These are phyloP conservation scores for Plasmodium malariae DNA, from an alignment of 169 alveolate genomes.

Conservation along the genomic window DNA sequence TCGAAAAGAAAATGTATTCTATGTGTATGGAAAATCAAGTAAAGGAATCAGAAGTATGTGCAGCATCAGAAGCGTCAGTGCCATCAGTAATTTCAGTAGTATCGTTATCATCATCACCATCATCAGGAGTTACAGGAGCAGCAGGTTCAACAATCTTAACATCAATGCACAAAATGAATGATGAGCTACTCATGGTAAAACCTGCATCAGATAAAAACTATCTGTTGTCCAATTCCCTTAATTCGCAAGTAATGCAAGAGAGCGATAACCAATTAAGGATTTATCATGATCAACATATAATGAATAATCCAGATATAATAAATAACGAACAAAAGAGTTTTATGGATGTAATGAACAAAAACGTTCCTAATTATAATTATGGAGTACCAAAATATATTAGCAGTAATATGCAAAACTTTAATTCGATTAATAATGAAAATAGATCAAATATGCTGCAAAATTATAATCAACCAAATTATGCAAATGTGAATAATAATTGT, in stretches of 20 bases:
- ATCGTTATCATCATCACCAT: neutral
- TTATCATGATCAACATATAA: neutral
- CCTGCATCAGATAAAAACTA: conserved; percentile 36
- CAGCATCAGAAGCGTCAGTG: neutral
- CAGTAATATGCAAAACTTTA: conserved; percentile 29
- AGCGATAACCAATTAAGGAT: neutral
- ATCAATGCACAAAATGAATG: conserved; percentile 26
- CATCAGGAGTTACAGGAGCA: neutral
- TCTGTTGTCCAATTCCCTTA: conserved; percentile 10
- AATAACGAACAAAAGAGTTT: neutral
- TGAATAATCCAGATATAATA: conserved; percentile 21
- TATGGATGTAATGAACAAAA: conserved; percentile 21
- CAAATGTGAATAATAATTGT: conserved; percentile 13
- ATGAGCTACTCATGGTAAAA: conserved; percentile 15
- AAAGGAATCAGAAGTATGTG: neutral
- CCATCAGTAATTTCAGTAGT: neutral
- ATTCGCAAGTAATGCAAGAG: conserved; percentile 17
- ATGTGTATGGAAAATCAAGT: conserved; percentile 43
- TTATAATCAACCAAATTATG: conserved; percentile 35
- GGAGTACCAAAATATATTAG: conserved; percentile 9
- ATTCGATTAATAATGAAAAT: conserved; percentile 19
- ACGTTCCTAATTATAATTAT: conserved; percentile 30
- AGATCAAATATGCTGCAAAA: conserved; percentile 28
- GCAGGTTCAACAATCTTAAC: too few relatives aligned
- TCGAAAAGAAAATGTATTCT: conserved; percentile 45